These are phyloP conservation scores for Capillidium heterosporum DNA, from an alignment of 371 early-diverging fungal species.

Conservation along the genomic window DNA sequence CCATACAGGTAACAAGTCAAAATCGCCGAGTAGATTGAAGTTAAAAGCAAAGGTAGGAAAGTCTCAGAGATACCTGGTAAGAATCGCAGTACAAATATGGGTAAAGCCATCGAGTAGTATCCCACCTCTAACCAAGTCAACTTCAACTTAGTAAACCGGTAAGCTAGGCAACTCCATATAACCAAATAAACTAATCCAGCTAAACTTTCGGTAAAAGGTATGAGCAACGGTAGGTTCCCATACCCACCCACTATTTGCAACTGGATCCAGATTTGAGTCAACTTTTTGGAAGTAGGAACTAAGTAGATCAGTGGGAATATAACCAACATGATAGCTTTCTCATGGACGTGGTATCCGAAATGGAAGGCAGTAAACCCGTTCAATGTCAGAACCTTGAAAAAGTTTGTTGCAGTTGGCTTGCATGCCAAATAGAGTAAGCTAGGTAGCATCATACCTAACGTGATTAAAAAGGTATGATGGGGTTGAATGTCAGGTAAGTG, in stretches of 20 bases:
- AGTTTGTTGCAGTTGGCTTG: constrained; percentile 42
- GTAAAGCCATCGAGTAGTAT: background rate
- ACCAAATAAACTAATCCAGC: background rate
- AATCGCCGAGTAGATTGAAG: background rate
- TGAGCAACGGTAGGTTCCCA: background rate
- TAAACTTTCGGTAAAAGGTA: background rate
- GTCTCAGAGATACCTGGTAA: background rate
- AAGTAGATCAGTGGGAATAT: constrained; percentile 43
- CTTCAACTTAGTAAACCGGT: background rate
- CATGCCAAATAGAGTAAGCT: constrained; percentile 29
- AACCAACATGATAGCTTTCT: constrained; percentile 82
- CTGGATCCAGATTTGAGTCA: background rate
- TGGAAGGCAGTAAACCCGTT: constrained; percentile 76
- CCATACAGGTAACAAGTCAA: too few relatives aligned
- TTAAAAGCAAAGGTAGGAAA: background rate
- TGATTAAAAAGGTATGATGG: constrained; percentile 49
- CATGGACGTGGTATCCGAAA: constrained; percentile 97
- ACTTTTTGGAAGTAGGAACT: background rate
- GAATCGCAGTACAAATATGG: background rate
- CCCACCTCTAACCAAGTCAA: background rate
- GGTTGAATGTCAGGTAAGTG: constrained; percentile 62
- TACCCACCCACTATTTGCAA: background rate
- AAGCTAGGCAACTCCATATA: background rate
- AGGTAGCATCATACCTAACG: constrained; percentile 44
- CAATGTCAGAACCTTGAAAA: constrained; percentile 50